Conservation (phyloP, 306 rosid species). For the Ormosia semicastrata region DNA sequence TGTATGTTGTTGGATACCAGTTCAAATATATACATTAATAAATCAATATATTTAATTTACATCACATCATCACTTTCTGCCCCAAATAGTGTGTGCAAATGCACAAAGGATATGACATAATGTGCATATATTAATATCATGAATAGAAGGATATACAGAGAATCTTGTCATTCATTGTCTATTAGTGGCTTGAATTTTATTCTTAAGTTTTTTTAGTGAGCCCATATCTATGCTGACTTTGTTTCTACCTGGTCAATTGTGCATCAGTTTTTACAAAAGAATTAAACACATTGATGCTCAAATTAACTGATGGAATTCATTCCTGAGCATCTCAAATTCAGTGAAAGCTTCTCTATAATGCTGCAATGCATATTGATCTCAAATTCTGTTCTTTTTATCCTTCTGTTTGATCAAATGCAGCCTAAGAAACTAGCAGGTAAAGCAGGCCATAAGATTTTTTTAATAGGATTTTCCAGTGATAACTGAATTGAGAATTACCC, state of each 20-base stretch:
- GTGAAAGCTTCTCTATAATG: background rate
- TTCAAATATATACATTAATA: background rate
- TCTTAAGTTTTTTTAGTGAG: background rate
- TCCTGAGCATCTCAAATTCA: background rate
- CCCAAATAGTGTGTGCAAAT: background rate
- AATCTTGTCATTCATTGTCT: background rate
- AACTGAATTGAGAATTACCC: background rate
- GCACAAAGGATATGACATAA: background rate
- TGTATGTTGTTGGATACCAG: background rate
- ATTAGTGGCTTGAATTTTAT: background rate
- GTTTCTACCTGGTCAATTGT: background rate
- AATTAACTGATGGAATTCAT: background rate
- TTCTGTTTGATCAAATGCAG: background rate
- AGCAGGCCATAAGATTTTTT: background rate
- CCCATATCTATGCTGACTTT: background rate
- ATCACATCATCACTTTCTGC: constrained; percentile 2
- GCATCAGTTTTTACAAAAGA: background rate
- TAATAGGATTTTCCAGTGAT: background rate
- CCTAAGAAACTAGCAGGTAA: background rate
- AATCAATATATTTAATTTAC: background rate
- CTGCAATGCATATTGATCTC: background rate
- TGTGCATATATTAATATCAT: constrained; percentile 8
- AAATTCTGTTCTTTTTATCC: background rate
- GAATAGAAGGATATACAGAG: constrained; percentile 5
- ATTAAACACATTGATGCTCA: background rate